These are phyloP conservation scores for Sisymbrium altissimum DNA, from an alignment of 345 rosid genomes.

Conservation along the genomic window DNA sequence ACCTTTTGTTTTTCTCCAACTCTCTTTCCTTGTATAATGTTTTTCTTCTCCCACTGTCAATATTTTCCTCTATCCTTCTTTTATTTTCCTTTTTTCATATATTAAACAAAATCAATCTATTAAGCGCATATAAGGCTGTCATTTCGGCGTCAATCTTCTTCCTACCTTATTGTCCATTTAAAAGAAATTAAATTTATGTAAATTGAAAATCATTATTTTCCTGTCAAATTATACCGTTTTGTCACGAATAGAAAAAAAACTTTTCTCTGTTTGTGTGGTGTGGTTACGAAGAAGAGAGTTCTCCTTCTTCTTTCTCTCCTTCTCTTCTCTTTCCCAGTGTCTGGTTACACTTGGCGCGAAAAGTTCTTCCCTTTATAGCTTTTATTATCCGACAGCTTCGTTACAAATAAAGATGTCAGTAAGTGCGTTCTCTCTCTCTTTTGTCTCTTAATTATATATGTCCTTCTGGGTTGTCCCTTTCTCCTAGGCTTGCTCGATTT, in stretches of 20 bases:
- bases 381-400: conserved; percentile 31
- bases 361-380: conserved; percentile 26
- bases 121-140: conserved; percentile 26
- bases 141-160: conserved; percentile 32
- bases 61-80: background rate
- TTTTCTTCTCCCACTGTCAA: conserved; percentile 5
- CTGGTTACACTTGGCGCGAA: conserved; percentile 30
- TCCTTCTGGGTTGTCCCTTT: conserved; percentile 17
- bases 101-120: conserved; percentile 14
- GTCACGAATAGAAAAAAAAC: background rate
- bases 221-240: conserved; percentile 18
- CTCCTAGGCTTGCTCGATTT: conserved; percentile 1
- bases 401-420: conserved; percentile 41
- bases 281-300: conserved; percentile 18
- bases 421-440: conserved; percentile 27
- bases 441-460: conserved; percentile 12
- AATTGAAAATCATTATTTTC: conserved; percentile 2
- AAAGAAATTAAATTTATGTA: background rate
- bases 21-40: conserved; percentile 2
- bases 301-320: background rate
- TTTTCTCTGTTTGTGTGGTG: conserved; percentile 20
- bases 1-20: background rate
- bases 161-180: conserved; percentile 21
- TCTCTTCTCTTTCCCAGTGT: background rate
- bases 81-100: background rate